Base-by-base conservation (phyloP, 768 basidiomycete genomes). In the Dictyophora rubrovolvata region DNA sequence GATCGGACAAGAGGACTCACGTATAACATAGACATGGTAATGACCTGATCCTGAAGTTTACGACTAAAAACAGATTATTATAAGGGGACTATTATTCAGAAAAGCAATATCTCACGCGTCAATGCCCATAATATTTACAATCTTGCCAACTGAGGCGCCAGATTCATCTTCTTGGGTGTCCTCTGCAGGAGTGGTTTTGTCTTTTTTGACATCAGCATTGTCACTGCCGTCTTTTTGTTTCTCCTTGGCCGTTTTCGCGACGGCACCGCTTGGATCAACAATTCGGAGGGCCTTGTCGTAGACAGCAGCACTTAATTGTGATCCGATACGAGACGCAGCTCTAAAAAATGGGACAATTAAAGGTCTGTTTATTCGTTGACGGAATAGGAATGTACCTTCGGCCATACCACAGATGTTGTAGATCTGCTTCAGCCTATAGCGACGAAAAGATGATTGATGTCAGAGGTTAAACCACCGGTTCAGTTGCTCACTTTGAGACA, bases 271-370 rank as follows among this genome's bases (percentile, higher is more conserved):
- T 22, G 68, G 69, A 56, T 73, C 73, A 56, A 68, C 69, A 4
- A 72, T 64, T 34, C 65, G 60, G 2, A 73, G 63, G 4, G 72
- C 70, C 61, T 74, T 74, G 51, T 71, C 70, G 60, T 72, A 74
- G 36, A 74, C 67, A n/a, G 63, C 62, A 1, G 65, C 64, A 60
- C 67, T 70, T 4, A 73, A 61, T 59, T 69, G 68, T 11, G 67
- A 59, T 55, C 70, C 69, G 55, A 71, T 66, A n/a, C 69, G 60
- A 23, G 67, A 65, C 5, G 62, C 58, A 2, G 62, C 68, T 54
- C 68, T 51, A 11, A 51, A 51, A 18, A 22, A n/a, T n/a, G 3
- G 18, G 20, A 34, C 4, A 7, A 28, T 28, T 28, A 28, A 48
- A 21, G 9, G 48, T 9, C n/a, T 48, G 48, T n/a, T n/a, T 2